Evolutionary conservation across 2,329 filamentous ascomycete genomes (phyloP), one percentile per base, ranked within the genome.

Genomic region (Stagonosporopsis vannaccii): DNA sequence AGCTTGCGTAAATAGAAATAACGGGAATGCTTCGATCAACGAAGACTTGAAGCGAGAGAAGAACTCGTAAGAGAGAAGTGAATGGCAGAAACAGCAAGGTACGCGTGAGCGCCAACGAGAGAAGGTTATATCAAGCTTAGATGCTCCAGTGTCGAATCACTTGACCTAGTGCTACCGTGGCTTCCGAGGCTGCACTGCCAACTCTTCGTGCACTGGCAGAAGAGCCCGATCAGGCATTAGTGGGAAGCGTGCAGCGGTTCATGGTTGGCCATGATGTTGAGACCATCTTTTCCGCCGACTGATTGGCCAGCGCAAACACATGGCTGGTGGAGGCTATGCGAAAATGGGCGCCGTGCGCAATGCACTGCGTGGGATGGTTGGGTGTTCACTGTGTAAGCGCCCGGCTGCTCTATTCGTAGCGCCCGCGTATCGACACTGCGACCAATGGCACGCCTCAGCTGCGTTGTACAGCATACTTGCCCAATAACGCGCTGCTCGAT

Each of bases 11-110:
- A 44, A 68, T 63, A 66, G 52, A 65, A 69, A 66, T 68, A 68
- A 71, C 72, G 65, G 66, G 66, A 65, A 66, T 66, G 69, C 76
- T 78, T 79, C 78, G 78, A 71, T 79, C 78, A 79, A 80, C 78
- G 78, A 79, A 76, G 70, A 58, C 67, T 68, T 59, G 36, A 59
- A 59, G 58, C 58, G 59, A 62, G 60, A 66, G 58, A 58, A 55
- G n/a, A 57, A 61, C 70, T 68, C 69, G 61, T 65, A 68, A 63
- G 61, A 66, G 46, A 69, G 72, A 76, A 76, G 62, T 64, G 72
- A 75, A 76, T 74, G 60, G 58, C 70, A 68, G 57, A 56, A 62
- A 59, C 42, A 59, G 46, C 41, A 64, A 55, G 59, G 48, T 61
- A 63, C 64, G 66, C 67, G 66, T 67, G 68, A 52, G 71, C 68